phyloP scores from a whole-genome alignment of 2,329 filamentous ascomycete genomes.

The Talaromyces sp. region DNA sequence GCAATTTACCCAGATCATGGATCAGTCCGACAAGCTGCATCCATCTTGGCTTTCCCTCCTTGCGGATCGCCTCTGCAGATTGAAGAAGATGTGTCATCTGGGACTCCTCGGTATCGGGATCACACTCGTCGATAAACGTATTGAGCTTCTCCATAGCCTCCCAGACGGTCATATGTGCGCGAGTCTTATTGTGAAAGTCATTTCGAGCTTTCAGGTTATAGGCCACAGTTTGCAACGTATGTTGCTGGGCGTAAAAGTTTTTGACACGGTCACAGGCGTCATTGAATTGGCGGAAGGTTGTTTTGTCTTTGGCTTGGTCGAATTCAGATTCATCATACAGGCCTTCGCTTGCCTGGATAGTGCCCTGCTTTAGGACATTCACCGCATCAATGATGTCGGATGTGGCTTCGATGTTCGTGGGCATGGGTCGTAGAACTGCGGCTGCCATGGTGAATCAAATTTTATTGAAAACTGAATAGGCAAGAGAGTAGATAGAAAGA shows the following conservation, averaged over 20 bases:
- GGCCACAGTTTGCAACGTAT: slow-evolving; percentile 53
- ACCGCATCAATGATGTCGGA: too few relatives aligned
- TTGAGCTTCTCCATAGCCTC: slow-evolving; percentile 89
- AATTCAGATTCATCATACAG: slow-evolving; percentile 61
- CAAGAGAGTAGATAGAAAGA: too few relatives aligned
- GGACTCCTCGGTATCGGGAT: slow-evolving; percentile 78
- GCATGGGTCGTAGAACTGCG: too few relatives aligned
- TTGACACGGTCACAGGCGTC: slow-evolving; percentile 78
- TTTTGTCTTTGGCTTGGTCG: slow-evolving; percentile 71
- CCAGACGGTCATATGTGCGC: slow-evolving; percentile 79
- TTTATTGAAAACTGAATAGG: too few relatives aligned
- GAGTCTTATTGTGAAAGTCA: slow-evolving; percentile 60
- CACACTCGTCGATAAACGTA: slow-evolving; percentile 82
- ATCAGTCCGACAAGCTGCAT: slow-evolving; percentile 46
- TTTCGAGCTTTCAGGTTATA: slow-evolving; percentile 80
- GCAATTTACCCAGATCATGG: slow-evolving; percentile 42
- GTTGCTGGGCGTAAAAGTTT: slow-evolving; percentile 72
- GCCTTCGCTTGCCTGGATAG: too few relatives aligned
- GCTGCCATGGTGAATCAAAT: too few relatives aligned
- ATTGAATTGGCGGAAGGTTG: slow-evolving; percentile 75
- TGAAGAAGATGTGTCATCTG: slow-evolving; percentile 90
- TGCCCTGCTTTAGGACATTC: too few relatives aligned
- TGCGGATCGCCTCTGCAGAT: slow-evolving; percentile 80
- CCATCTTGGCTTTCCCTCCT: slow-evolving; percentile 54
- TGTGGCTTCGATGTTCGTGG: too few relatives aligned